Evolutionary conservation across 768 basidiomycete species (phyloP), one percentile per base, ranked within the genome.

Genomic region (Hemileccinum impolitum): DNA sequence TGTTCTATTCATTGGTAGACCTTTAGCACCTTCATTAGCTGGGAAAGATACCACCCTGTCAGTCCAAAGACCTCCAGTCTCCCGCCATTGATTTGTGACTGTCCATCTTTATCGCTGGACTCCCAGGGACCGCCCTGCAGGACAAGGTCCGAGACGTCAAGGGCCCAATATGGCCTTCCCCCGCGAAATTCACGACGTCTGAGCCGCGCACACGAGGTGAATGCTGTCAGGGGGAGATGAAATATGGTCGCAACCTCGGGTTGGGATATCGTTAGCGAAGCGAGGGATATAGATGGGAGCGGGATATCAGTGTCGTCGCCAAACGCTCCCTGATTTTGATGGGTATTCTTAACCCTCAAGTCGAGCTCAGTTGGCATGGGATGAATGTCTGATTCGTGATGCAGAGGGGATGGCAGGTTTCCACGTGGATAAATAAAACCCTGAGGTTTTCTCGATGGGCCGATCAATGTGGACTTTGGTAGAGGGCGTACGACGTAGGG

Each of bases 21-120:
- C 41, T 69, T 67, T 54, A 87, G 59, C 17, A 67, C 69, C 53
- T 72, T 76, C 80, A 88, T 80, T 56, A 90, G 67, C 41, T 78
- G 57, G 39, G 75, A 77, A 45, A 89, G 71, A 69, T 89, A 91
- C 87, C 88, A 90, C 31, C 88, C 90, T 18, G 90, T 90, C 60
- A 91, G 67, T 0, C 90, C 88, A 87, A 89, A 91, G 23, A 90
- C 80, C 59, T 90, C 85, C 14, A 89, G 65, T 49, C 71, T 70
- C 11, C 74, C 78, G 40, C 71, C 67, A 35, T 63, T 74, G 37
- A 75, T 66, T 52, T 78, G 72, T 43, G 75, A 73, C 44, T 67
- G 62, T 34, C 67, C 62, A 35, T 60, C 60, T 45, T 63, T 61
- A 54, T 72, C 68, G 43, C 58, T 69, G 0, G 56, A 50, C 37